Evolutionary conservation across 2,329 filamentous ascomycete species (phyloP).

Genomic region (Calonectria multiphialidica): DNA sequence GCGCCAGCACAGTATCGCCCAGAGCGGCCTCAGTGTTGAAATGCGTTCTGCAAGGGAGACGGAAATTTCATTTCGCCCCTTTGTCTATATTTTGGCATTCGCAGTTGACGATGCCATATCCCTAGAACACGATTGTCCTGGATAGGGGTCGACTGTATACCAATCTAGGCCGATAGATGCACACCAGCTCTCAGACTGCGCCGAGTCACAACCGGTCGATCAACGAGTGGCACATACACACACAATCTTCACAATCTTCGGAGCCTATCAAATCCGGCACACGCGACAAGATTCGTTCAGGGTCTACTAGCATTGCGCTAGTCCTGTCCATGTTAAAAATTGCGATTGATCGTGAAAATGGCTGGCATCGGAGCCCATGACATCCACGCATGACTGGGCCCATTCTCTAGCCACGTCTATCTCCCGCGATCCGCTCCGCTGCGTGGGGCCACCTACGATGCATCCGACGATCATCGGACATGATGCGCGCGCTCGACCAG

Average conservation of each 20-base stretch:
- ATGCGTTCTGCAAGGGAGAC: neutral
- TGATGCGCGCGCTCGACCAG: neutral
- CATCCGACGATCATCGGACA: neutral
- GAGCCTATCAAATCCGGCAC: neutral
- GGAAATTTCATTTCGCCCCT: neutral
- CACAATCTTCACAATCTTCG: too few species aligned
- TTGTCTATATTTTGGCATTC: neutral
- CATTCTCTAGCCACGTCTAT: neutral
- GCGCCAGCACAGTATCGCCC: conserved; percentile 3
- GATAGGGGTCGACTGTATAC: too few species aligned
- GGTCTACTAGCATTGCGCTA: neutral
- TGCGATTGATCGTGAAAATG: neutral
- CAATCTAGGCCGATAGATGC: neutral
- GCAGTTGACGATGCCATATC: neutral
- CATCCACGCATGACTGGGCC: conserved; percentile 1
- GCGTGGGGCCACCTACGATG: conserved; percentile 3
- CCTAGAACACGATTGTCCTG: neutral
- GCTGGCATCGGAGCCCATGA: neutral
- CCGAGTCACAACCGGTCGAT: neutral
- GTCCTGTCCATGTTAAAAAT: neutral
- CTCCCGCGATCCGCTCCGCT: conserved; percentile 8
- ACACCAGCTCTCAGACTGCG: neutral
- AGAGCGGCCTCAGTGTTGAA: neutral
- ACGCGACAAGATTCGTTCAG: neutral
- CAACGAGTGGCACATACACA: too few species aligned